phyloP scores from a whole-genome alignment of 2,329 filamentous ascomycete genomes.

The Paracoccidioides brasiliensis region DNA sequence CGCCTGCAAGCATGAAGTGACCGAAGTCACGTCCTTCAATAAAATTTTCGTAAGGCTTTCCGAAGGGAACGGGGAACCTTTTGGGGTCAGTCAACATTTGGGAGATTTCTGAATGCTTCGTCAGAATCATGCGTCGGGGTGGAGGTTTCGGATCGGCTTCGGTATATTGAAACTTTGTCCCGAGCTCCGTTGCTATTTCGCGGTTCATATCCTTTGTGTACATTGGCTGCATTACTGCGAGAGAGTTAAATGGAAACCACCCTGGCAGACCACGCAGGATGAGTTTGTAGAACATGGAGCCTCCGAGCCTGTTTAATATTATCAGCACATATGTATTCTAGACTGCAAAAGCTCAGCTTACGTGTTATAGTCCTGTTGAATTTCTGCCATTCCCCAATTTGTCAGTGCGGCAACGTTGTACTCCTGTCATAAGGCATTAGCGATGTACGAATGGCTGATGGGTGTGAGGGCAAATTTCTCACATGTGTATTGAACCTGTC shows the following conservation, averaged over 20 bases:
- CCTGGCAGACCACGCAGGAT: conserved; percentile 17
- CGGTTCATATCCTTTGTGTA: conserved; percentile 16
- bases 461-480: neutral
- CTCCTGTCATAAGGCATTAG: conserved; percentile 14
- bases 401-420: conserved; percentile 25
- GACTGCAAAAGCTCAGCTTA: conserved; percentile 1
- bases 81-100: conserved; percentile 13
- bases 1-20: conserved; percentile 11
- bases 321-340: neutral
- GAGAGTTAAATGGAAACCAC: conserved; percentile 17
- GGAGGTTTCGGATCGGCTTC: conserved; percentile 5
- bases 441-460: neutral
- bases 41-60: conserved; percentile 11
- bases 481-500: conserved; percentile 28
- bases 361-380: conserved; percentile 18
- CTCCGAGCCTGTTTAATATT: conserved; percentile 9
- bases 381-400: conserved; percentile 26
- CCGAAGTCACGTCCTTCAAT: conserved; percentile 10
- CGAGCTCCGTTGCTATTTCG: conserved; percentile 13
- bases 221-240: conserved; percentile 16
- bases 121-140: conserved; percentile 6
- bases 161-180: conserved; percentile 8
- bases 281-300: conserved; percentile 18
- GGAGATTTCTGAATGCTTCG: conserved; percentile 9
- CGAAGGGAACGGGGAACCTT: conserved; percentile 12